Percentiles rank a stretch among this genome's conserved stretches.
phyloP scores from a whole-genome alignment of 371 early-diverging fungal species.

The Dichotomocladium elegans region DNA sequence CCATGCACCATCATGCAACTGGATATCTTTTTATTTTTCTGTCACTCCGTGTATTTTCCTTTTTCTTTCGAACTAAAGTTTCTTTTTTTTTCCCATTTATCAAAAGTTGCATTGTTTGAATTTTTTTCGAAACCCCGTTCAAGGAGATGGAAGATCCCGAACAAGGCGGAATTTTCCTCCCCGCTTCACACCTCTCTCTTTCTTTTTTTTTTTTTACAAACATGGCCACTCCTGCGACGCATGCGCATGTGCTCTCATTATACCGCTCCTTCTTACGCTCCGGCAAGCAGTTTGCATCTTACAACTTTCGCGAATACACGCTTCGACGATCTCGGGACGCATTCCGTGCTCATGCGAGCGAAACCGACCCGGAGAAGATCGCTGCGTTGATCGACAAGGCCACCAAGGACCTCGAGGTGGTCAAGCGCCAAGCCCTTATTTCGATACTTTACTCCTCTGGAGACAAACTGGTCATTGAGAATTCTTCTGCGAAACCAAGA shows the following conservation, averaged over 20 bases:
- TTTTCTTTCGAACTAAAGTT: too few species aligned
- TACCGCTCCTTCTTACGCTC: conserved; percentile 64
- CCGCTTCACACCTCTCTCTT: too few species aligned
- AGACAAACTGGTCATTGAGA: conserved; percentile 53
- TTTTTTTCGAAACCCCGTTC: too few species aligned
- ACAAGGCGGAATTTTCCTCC: too few species aligned
- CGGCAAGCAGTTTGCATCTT: conserved; percentile 57
- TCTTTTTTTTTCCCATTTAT: too few species aligned
- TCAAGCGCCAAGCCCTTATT: conserved; percentile 64
- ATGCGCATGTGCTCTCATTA: conserved; percentile 53
- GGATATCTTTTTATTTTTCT: too few species aligned
- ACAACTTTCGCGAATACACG: conserved; percentile 75
- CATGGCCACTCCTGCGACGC: conserved; percentile 22
- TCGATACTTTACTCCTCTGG: conserved; percentile 55
- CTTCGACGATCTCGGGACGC: conserved; percentile 63
- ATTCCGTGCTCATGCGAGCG: conserved; percentile 56
- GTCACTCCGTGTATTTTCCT: too few species aligned
- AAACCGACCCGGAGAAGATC: conserved; percentile 56
- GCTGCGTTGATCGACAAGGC: conserved; percentile 48
- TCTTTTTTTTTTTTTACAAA: neutral
- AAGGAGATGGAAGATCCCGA: too few species aligned
- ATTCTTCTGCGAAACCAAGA: conserved; percentile 1
- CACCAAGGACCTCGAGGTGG: conserved; percentile 54
- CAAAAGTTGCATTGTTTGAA: too few species aligned
- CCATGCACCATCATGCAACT: too few species aligned